phyloP scores from a whole-genome alignment of 2,329 filamentous ascomycete genomes.

The Trichoderma sp. region DNA sequence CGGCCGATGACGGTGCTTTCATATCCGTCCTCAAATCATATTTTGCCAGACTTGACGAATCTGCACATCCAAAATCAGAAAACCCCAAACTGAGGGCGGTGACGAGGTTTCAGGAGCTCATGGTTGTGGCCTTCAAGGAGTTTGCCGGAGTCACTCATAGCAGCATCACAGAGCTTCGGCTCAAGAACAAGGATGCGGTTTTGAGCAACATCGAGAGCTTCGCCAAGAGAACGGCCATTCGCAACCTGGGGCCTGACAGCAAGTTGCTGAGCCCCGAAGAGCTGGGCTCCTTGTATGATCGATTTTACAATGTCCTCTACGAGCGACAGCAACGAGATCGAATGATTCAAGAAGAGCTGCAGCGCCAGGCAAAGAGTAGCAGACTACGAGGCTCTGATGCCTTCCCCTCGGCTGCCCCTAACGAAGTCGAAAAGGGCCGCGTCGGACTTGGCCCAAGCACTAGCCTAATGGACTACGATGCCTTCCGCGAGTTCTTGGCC shows the following conservation, averaged over 20 bases:
- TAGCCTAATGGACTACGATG: slow-evolving; percentile 95
- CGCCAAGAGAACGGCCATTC: slow-evolving; percentile 91
- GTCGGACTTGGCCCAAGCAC: slow-evolving; percentile 87
- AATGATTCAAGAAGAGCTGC: slow-evolving; percentile 73
- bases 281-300: slow-evolving; percentile 85
- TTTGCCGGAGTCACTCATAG: slow-evolving; percentile 94
- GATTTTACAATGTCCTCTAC: slow-evolving; percentile 89
- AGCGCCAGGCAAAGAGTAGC: slow-evolving; percentile 62
- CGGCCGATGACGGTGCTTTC: slow-evolving; percentile 91
- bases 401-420: slow-evolving; percentile 36
- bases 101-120: slow-evolving; percentile 94
- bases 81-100: slow-evolving; percentile 93
- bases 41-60: slow-evolving; percentile 90
- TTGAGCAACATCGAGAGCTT: slow-evolving; percentile 96
- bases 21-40: slow-evolving; percentile 95
- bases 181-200: slow-evolving; percentile 92
- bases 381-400: slow-evolving; percentile 39
- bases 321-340: slow-evolving; percentile 82
- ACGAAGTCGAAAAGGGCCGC: slow-evolving; percentile 74
- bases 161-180: slow-evolving; percentile 82
- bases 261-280: slow-evolving; percentile 85
- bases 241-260: slow-evolving; percentile 93
- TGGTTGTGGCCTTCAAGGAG: slow-evolving; percentile 99
- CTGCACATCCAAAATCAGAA: slow-evolving; percentile 90
- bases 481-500: slow-evolving; percentile 90